These are phyloP conservation scores for Stevia rebaudiana DNA, from an alignment of 140 eudicot species.

Conservation along the genomic window DNA sequence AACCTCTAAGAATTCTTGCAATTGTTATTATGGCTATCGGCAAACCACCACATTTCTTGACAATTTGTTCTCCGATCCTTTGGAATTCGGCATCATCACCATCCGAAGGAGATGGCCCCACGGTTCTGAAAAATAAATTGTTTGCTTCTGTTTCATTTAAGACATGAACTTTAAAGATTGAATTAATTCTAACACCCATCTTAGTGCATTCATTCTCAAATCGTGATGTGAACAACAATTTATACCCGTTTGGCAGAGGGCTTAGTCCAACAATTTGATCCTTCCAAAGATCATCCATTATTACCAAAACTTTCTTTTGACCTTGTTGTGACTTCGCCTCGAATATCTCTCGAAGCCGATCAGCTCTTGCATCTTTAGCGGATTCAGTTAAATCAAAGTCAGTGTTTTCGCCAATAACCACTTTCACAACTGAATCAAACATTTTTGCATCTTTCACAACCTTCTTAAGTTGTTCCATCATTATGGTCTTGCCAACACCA, in stretches of 20 bases:
- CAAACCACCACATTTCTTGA: neutral
- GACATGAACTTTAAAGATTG: neutral
- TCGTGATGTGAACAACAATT: slow-evolving; percentile 13
- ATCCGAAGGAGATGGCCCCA: neutral
- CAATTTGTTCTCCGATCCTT: slow-evolving; percentile 8
- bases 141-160: neutral
- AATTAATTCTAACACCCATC: neutral
- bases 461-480: slow-evolving; percentile 14
- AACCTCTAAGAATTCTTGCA: neutral
- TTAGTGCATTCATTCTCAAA: neutral
- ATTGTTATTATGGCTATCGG: slow-evolving; percentile 11
- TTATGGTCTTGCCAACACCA: slow-evolving; percentile 12
- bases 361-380: neutral
- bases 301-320: slow-evolving; percentile 10
- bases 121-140: neutral
- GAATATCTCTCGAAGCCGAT: neutral
- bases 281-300: slow-evolving; percentile 32
- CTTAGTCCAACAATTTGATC: slow-evolving; percentile 16
- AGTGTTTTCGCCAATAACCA: slow-evolving; percentile 8
- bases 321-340: neutral
- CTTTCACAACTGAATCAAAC: slow-evolving; percentile 11
- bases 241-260: slow-evolving; percentile 9
- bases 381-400: neutral
- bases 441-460: neutral
- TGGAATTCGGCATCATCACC: neutral